phyloP scores from a whole-genome alignment of 163 green algal species.

The Coccomyxa subellipsoidea region DNA sequence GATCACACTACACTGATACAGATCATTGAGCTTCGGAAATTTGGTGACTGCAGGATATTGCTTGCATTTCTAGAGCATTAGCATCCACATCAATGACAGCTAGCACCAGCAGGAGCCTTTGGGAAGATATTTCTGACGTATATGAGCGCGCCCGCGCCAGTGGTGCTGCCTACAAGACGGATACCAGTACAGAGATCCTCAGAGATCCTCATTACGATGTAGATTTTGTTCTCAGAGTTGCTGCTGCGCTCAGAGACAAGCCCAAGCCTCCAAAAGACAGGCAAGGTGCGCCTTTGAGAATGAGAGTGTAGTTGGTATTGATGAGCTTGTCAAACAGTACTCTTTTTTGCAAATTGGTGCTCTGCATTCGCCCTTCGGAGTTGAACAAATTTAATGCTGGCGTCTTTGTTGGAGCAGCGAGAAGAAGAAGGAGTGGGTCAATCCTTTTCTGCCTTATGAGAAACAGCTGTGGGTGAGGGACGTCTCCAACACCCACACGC shows the following conservation, averaged over 20 bases:
- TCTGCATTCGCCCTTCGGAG: no score
- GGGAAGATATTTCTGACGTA: slow-evolving; percentile 29
- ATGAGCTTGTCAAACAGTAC: no score
- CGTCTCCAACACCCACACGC: slow-evolving; percentile 64
- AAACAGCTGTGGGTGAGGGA: slow-evolving; percentile 60
- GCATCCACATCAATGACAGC: not conserved
- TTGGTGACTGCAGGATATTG: not conserved
- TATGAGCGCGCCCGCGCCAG: slow-evolving; percentile 42
- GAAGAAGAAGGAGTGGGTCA: slow-evolving; percentile 25
- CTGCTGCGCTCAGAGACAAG: slow-evolving; percentile 62
- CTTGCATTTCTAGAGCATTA: not conserved
- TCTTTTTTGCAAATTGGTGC: no score
- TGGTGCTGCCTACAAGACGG: slow-evolving; percentile 45
- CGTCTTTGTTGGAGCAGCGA: no score
- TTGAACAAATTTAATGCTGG: no score
- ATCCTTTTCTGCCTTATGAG: slow-evolving; percentile 85
- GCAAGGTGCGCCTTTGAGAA: not conserved
- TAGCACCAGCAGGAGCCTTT: slow-evolving; percentile 22
- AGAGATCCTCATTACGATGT: not conserved
- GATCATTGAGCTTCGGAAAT: not conserved
- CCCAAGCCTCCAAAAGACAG: slow-evolving; percentile 43
- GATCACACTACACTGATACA: no score
- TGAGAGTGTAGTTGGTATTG: not conserved
- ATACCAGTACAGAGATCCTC: slow-evolving; percentile 35
- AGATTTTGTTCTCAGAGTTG: slow-evolving; percentile 61